phyloP scores from a whole-genome alignment of 1,139 yeast genomes.

The Suhomyces chickasaworum region DNA sequence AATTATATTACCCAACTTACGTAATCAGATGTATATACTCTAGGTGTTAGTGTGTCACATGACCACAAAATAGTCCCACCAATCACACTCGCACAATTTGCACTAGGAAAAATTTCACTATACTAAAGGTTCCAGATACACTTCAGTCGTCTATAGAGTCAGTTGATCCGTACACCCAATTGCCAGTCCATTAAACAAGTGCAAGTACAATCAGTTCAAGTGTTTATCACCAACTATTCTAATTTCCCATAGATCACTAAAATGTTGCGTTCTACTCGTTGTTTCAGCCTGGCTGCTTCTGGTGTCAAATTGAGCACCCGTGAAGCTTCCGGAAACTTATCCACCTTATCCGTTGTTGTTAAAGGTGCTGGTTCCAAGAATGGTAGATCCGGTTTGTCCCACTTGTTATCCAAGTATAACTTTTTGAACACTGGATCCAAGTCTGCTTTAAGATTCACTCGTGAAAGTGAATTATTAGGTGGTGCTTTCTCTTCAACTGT shows the following conservation, averaged over 20 bases:
- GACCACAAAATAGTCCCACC: slow-evolving; percentile 6
- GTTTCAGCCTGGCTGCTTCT: slow-evolving; percentile 47
- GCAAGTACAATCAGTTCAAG: not conserved
- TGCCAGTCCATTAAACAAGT: not conserved
- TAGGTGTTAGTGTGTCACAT: too few species aligned
- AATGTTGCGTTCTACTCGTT: slow-evolving; percentile 29
- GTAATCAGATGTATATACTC: too few species aligned
- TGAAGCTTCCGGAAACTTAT: slow-evolving; percentile 61
- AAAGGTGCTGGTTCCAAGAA: slow-evolving; percentile 84
- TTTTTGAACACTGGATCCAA: slow-evolving; percentile 82
- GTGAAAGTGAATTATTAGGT: slow-evolving; percentile 94
- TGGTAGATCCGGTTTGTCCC: slow-evolving; percentile 82
- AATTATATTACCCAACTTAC: too few species aligned
- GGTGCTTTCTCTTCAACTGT: slow-evolving; percentile 71
- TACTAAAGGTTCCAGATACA: not conserved
- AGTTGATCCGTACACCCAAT: slow-evolving; percentile 15
- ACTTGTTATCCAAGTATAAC: slow-evolving; percentile 79
- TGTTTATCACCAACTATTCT: slow-evolving; percentile 7
- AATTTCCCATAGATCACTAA: slow-evolving; percentile 1
- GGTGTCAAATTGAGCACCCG: slow-evolving; percentile 48
- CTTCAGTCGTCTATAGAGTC: slow-evolving; percentile 8
- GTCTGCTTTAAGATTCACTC: slow-evolving; percentile 88
- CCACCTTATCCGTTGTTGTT: slow-evolving; percentile 70
- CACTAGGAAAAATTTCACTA: slow-evolving; percentile 11
- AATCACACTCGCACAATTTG: slow-evolving; percentile 14